Evolutionary conservation across 805 yeast genomes (phyloP).

Genomic region (Ogataea philodendri): DNA sequence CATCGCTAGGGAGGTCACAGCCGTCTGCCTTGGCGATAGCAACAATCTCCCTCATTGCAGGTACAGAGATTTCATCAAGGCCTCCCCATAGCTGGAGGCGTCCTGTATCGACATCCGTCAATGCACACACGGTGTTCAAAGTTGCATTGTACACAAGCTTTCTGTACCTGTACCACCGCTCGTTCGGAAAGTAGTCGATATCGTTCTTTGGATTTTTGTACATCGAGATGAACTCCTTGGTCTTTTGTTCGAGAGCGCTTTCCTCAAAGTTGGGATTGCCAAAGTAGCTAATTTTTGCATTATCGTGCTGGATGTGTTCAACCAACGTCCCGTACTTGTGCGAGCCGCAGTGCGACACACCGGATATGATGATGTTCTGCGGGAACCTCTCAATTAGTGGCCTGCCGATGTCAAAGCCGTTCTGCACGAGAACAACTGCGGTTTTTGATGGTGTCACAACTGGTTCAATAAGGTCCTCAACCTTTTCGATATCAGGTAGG

Average conservation of each 20-base stretch:
- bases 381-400: constrained; percentile 55
- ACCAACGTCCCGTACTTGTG: constrained; percentile 50
- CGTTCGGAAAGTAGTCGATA: constrained; percentile 41
- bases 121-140: constrained; percentile 59
- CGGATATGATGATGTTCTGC: constrained; percentile 51
- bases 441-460: constrained; percentile 47
- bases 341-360: constrained; percentile 63
- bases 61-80: constrained; percentile 40
- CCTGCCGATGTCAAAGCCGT: constrained; percentile 62
- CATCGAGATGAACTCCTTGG: constrained; percentile 44
- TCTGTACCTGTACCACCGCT: constrained; percentile 54
- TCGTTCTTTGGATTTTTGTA: constrained; percentile 45
- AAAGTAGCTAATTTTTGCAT: constrained; percentile 49
- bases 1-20: constrained; percentile 45
- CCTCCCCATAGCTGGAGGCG: constrained; percentile 47
- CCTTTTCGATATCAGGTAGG: constrained; percentile 54
- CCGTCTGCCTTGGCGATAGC: constrained; percentile 72
- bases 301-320: constrained; percentile 46
- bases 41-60: constrained; percentile 67
- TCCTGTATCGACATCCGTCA: constrained; percentile 60
- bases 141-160: constrained; percentile 71
- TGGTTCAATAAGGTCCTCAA: constrained; percentile 50
- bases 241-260: constrained; percentile 35
- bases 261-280: constrained; percentile 37
- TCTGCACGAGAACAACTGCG: constrained; percentile 58